A percentile compares a stretch with the other conserved stretches of the same genome.
Conservation (phyloP, 2,329 filamentous ascomycete genomes). For the Aaosphaeria pasadenensis region DNA sequence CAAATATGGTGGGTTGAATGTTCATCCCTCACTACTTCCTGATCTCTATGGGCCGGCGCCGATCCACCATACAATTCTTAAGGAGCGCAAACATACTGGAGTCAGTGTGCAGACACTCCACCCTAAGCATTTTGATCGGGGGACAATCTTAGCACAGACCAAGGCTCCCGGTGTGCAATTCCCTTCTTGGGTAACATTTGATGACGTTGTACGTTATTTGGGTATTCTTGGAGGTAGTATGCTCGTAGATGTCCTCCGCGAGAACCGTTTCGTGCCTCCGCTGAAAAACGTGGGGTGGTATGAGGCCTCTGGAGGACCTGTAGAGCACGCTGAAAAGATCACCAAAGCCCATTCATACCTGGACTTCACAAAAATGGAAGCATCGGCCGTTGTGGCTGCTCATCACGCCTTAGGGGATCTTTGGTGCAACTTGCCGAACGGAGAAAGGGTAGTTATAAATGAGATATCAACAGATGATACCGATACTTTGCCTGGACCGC, state of each 20-base stretch:
- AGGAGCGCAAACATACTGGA: conserved; percentile 60
- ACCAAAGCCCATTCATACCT: conserved; percentile 62
- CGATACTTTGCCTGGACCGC: neutral
- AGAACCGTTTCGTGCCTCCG: conserved; percentile 64
- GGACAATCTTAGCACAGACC: conserved; percentile 67
- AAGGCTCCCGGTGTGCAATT: conserved; percentile 55
- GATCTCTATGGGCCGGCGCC: conserved; percentile 85
- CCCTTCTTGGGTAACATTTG: conserved; percentile 47
- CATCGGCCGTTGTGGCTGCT: conserved; percentile 54
- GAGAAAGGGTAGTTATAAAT: conserved; percentile 22
- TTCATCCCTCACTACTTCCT: conserved; percentile 88
- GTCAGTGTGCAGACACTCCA: conserved; percentile 87
- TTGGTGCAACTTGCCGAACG: conserved; percentile 53
- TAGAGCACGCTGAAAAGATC: conserved; percentile 69
- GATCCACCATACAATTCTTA: conserved; percentile 77
- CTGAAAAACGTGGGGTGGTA: conserved; percentile 39
- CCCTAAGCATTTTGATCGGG: conserved; percentile 72
- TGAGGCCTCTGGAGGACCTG: conserved; percentile 14
- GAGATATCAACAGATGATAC: conserved; percentile 1
- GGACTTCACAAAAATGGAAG: conserved; percentile 55
- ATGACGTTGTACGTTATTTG: conserved; percentile 51
- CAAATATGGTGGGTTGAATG: conserved; percentile 83
- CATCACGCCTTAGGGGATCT: conserved; percentile 62
- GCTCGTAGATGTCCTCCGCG: conserved; percentile 63
- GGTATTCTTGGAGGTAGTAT: conserved; percentile 66